Conservation (phyloP, 1,284 basidiomycete genomes). For the Heliocybe sulcata region DNA sequence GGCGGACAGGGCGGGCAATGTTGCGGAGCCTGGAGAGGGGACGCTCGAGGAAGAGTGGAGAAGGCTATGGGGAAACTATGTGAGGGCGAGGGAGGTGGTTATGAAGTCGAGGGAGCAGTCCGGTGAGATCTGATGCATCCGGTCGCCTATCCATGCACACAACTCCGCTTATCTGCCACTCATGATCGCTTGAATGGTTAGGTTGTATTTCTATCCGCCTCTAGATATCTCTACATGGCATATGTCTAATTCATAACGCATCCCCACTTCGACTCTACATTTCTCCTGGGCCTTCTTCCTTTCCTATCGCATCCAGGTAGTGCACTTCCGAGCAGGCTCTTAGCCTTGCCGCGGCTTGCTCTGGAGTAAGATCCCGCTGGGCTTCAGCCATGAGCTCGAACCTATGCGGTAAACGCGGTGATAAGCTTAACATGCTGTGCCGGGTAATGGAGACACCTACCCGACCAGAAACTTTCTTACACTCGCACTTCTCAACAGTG, state of each 20-base stretch:
- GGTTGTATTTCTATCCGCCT: background rate
- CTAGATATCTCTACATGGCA: background rate
- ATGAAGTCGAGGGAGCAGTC: background rate
- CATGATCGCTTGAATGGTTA: too few species aligned
- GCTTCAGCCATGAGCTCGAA: conserved; percentile 92
- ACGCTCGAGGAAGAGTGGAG: conserved; percentile 53
- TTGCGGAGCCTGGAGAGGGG: conserved; percentile 38
- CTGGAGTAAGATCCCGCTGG: conserved; percentile 87
- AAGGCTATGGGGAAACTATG: conserved; percentile 39
- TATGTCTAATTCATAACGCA: background rate
- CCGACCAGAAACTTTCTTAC: conserved; percentile 92
- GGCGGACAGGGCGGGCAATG: conserved; percentile 24
- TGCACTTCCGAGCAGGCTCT: conserved; percentile 43
- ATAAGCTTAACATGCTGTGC: background rate
- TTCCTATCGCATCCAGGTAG: conserved; percentile 30
- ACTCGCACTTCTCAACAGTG: conserved; percentile 75
- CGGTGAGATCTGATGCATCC: too few species aligned
- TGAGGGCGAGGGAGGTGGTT: conserved; percentile 26
- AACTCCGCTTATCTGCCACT: too few species aligned
- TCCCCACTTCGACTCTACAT: conserved; percentile 2
- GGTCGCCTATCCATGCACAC: too few species aligned
- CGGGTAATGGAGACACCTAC: conserved; percentile 31
- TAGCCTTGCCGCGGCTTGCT: conserved; percentile 76
- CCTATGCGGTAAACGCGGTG: conserved; percentile 27
- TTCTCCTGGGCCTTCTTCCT: conserved; percentile 2